phyloP scores from a whole-genome alignment of 768 basidiomycete genomes.

The Neoboletus subvelutipes region DNA sequence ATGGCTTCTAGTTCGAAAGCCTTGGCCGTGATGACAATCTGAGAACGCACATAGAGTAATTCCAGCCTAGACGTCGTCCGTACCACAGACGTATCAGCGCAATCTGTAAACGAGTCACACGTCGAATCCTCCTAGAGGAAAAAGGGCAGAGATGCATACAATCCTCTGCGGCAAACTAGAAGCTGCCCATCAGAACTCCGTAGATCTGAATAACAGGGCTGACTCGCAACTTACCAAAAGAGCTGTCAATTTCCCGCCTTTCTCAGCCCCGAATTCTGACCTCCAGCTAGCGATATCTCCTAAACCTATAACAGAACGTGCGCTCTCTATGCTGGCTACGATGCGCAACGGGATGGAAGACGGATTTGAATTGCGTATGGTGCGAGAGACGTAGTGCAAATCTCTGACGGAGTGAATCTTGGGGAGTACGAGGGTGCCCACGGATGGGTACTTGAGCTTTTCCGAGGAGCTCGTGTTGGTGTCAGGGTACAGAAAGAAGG shows the following conservation, averaged over 20 bases:
- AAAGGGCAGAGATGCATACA: slow-evolving; percentile 47
- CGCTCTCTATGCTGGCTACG: slow-evolving; percentile 86
- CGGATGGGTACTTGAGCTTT: slow-evolving; percentile 45
- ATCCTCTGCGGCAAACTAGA: slow-evolving; percentile 92
- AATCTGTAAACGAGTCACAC: slow-evolving; percentile 52
- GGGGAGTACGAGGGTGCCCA: slow-evolving; percentile 76
- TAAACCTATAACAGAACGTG: slow-evolving; percentile 64
- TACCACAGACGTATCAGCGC: slow-evolving; percentile 82
- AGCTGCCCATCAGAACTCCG: not conserved
- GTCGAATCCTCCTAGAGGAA: not conserved
- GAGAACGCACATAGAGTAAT: slow-evolving; percentile 79
- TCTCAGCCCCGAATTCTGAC: slow-evolving; percentile 41
- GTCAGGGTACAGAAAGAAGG: not conserved
- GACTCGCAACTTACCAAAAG: slow-evolving; percentile 46
- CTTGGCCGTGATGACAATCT: slow-evolving; percentile 78
- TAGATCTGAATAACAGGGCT: not conserved
- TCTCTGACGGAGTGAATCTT: slow-evolving; percentile 76
- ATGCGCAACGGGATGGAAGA: slow-evolving; percentile 50
- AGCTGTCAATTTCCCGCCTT: slow-evolving; percentile 57
- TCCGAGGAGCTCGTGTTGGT: slow-evolving; percentile 3
- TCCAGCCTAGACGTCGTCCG: slow-evolving; percentile 75
- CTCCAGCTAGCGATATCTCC: slow-evolving; percentile 72
- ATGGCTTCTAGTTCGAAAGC: slow-evolving; percentile 83
- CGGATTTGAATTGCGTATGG: slow-evolving; percentile 18
- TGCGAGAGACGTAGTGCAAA: slow-evolving; percentile 56